Evolutionary conservation across 805 yeast species (phyloP).

Genomic region (Sugiyamaella chiloensis): DNA sequence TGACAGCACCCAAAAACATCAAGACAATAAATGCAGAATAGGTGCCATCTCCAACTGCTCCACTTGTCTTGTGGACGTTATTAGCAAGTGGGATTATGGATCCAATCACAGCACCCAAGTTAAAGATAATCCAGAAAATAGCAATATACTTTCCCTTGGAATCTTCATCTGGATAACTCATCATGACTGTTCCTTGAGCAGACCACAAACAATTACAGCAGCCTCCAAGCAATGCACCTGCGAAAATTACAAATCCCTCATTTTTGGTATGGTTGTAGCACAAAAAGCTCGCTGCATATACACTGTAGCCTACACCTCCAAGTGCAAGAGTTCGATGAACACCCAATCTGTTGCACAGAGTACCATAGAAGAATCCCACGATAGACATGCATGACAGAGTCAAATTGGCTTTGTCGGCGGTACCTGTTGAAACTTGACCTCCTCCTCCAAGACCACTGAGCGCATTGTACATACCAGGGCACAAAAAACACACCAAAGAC

Average conservation of each 20-base stretch:
- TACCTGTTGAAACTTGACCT: constrained; percentile 40
- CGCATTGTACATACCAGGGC: constrained; percentile 55
- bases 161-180: constrained; percentile 53
- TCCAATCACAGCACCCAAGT: constrained; percentile 60
- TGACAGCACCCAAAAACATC: constrained; percentile 44
- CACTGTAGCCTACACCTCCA: constrained; percentile 46
- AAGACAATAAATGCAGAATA: constrained; percentile 52
- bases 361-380: constrained; percentile 57
- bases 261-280: constrained; percentile 44
- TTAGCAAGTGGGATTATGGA: constrained; percentile 54
- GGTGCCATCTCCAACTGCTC: constrained; percentile 45
- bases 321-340: constrained; percentile 40
- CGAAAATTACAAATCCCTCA: constrained; percentile 45
- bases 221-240: constrained; percentile 57
- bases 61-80: constrained; percentile 37
- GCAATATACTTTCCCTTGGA: constrained; percentile 51
- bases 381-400: constrained; percentile 55
- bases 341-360: constrained; percentile 50
- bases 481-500: constrained; percentile 46
- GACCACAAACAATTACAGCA: constrained; percentile 57
- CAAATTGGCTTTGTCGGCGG: constrained; percentile 49
- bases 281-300: constrained; percentile 46
- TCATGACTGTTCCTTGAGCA: constrained; percentile 51
- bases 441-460: constrained; percentile 50
- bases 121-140: constrained; percentile 58